Evolutionary conservation across 2,329 filamentous ascomycete species (phyloP).

Genomic region (Stromatinia cepivora): DNA sequence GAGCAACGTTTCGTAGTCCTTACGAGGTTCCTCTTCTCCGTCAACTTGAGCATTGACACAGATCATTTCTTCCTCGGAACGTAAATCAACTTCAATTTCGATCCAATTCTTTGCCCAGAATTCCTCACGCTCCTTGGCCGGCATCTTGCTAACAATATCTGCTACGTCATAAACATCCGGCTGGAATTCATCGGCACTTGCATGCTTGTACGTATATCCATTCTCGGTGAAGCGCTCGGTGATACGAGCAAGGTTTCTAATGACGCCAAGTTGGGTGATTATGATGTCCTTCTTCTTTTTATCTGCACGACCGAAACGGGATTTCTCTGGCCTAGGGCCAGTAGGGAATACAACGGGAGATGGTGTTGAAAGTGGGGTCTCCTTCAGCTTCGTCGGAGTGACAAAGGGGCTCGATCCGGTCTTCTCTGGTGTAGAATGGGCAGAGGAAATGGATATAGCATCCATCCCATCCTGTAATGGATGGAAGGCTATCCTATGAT

Average conservation of each 20-base stretch:
- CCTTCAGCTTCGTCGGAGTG: neutral
- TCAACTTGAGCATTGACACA: neutral
- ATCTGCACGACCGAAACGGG: slow-evolving; percentile 22
- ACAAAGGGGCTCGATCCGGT: neutral
- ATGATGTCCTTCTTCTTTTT: slow-evolving; percentile 30
- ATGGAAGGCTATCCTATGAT: neutral
- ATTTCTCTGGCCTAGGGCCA: neutral
- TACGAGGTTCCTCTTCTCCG: neutral
- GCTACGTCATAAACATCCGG: slow-evolving; percentile 21
- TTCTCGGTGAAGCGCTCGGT: slow-evolving; percentile 23
- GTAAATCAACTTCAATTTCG: slow-evolving; percentile 29
- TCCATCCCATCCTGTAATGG: neutral
- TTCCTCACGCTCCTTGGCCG: slow-evolving; percentile 21
- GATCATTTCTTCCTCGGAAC: slow-evolving; percentile 4
- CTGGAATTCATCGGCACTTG: slow-evolving; percentile 18
- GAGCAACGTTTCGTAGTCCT: slow-evolving; percentile 22
- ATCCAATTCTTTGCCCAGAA: slow-evolving; percentile 28
- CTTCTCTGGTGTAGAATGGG: neutral
- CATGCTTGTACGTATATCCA: slow-evolving; percentile 20
- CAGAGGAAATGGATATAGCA: neutral
- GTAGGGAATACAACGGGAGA: neutral
- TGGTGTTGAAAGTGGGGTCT: neutral
- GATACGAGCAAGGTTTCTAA: slow-evolving; percentile 26
- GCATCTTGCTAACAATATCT: slow-evolving; percentile 6
- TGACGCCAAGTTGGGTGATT: slow-evolving; percentile 24